Conservation (phyloP, 768 basidiomycete species). For the Amanita subjunquillea region DNA sequence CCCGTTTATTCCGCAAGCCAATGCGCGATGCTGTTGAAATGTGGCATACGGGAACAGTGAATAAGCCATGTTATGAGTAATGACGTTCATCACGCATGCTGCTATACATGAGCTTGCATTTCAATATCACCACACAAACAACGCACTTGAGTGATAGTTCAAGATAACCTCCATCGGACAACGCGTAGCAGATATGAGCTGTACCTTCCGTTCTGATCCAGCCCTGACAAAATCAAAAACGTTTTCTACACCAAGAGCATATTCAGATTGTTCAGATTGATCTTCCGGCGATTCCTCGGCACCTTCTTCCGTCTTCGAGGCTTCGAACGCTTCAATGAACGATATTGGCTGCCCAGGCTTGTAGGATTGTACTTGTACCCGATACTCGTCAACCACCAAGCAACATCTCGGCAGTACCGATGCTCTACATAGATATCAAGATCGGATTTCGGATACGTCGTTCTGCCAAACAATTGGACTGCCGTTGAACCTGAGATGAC, state of each 20-base stretch:
- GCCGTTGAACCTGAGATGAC: too few species aligned
- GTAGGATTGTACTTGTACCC: neutral
- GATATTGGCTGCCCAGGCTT: neutral
- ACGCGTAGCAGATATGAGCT: slow-evolving; percentile 22
- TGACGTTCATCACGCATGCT: slow-evolving; percentile 36
- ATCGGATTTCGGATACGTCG: neutral
- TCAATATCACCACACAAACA: neutral
- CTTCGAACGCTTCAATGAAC: neutral
- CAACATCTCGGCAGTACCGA: neutral
- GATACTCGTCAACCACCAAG: neutral
- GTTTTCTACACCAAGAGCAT: neutral
- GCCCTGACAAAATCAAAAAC: neutral
- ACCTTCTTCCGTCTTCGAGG: too few species aligned
- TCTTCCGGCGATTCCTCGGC: neutral
- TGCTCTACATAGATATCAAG: neutral
- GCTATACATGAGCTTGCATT: neutral
- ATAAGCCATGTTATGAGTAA: slow-evolving; percentile 27
- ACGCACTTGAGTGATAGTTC: slow-evolving; percentile 3
- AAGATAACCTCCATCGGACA: slow-evolving; percentile 13
- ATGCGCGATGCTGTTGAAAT: slow-evolving; percentile 20
- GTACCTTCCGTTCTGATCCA: slow-evolving; percentile 15
- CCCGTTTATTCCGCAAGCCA: slow-evolving; percentile 11
- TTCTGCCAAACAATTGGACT: neutral
- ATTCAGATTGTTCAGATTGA: neutral
- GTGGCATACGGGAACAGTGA: slow-evolving; percentile 29